Percentiles rank a stretch among this genome's conserved stretches.
Conservation (phyloP, 352 stramenopile species). For the Pythium periplocum region DNA sequence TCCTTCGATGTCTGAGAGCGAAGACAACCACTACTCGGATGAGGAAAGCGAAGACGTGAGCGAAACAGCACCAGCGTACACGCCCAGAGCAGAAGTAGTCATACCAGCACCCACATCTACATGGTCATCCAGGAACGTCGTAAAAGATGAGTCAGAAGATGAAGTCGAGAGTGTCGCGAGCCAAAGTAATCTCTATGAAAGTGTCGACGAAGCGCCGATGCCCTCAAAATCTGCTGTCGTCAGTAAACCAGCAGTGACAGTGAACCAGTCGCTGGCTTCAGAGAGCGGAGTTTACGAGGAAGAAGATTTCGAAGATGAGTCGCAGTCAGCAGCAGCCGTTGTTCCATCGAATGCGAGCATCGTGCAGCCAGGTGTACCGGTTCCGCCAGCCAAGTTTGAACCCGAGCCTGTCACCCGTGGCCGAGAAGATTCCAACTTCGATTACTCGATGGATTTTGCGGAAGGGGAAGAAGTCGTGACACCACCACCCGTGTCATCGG, state of each 20-base stretch:
- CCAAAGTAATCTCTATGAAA: slow-evolving; percentile 26
- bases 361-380: too few relatives aligned
- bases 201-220: slow-evolving; percentile 1
- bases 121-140: neutral
- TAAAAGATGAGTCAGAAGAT: slow-evolving; percentile 9
- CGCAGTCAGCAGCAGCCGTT: slow-evolving; percentile 1
- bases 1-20: neutral
- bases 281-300: slow-evolving; percentile 48
- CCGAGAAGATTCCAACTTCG: slow-evolving; percentile 28
- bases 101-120: too few relatives aligned
- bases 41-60: neutral
- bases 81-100: too few relatives aligned
- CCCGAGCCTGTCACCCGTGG: neutral
- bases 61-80: neutral
- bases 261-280: slow-evolving; percentile 15
- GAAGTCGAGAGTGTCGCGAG: slow-evolving; percentile 29
- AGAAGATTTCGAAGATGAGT: slow-evolving; percentile 53
- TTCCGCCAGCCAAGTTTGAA: too few relatives aligned
- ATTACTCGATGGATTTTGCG: slow-evolving; percentile 76
- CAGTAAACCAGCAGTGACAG: neutral
- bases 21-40: neutral
- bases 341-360: too few relatives aligned
- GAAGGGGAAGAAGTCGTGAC: slow-evolving; percentile 25
- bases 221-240: too few relatives aligned
- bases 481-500: neutral